Base-by-base conservation (phyloP, 805 yeast species). In the Tetrapisispora taiwanensis region DNA sequence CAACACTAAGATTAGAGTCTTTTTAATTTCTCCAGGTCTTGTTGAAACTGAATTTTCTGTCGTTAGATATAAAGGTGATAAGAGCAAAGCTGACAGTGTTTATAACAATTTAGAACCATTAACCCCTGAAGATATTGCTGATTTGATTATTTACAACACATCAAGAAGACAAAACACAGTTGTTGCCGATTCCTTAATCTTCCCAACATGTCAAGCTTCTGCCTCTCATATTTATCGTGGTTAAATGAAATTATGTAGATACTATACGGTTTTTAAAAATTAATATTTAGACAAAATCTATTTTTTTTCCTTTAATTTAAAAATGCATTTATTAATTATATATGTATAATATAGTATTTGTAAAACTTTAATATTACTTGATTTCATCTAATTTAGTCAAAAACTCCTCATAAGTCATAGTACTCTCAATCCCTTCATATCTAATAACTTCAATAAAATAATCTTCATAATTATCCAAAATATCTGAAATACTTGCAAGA, bases 131-230 rank as follows among this genome's bases (percentile, higher is more conserved):
- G 83, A 78, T 53, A 71, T 78, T 52, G 81, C 83, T 5, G 84
- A 79, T 48, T 54, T 76, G 48, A 75, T 78, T 53, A 76, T 75
- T 5, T 78, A 75, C 52, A 74, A 76, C 3, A 68, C 77, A 27
- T 69, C 81, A 1, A 74, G 83, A 67, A 73, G 69, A 52, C 66
- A 66, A 46, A 78, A 76, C 55, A 75, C 81, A 0, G 84, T 78
- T 3, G 62, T 78, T 55, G 83, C 84, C 3, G 95, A 88, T 60
- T 71, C 86, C 15, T 71, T 89, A 60, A 80, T 90, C 12, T 85
- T 88, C 68, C 85, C 95, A 15, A 74, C 79, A 38, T 81, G 84
- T 68, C 97, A 89, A 70, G 95, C 94, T 4, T 74, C 84, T 47
- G 79, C 94, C 7, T 66, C 71, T 52, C 85, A 81, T 58, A 63